Conservation (phyloP, 2,329 filamentous ascomycete genomes). For the Hymenoscyphus linearis region DNA sequence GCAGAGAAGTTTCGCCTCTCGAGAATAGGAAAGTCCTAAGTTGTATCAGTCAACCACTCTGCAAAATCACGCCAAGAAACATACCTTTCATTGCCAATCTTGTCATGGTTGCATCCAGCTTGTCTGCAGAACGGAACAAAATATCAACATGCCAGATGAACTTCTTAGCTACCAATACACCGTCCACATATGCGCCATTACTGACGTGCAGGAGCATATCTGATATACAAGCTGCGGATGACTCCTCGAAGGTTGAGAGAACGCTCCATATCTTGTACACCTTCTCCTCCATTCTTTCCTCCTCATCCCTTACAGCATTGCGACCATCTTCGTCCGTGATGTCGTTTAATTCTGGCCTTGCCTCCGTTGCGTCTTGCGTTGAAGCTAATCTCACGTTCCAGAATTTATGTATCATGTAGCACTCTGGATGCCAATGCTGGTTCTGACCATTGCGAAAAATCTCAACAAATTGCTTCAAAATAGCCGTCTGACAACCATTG, state of each 20-base stretch:
- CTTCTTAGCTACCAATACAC: constrained; percentile 87
- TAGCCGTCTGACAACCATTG: constrained; percentile 94
- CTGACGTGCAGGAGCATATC: constrained; percentile 98
- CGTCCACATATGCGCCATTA: constrained; percentile 93
- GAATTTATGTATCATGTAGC: constrained; percentile 99
- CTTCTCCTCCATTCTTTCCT: constrained; percentile 95
- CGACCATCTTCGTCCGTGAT: constrained; percentile 64
- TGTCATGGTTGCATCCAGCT: constrained; percentile 69
- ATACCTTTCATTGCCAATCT: constrained; percentile 69
- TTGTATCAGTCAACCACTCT: constrained; percentile 9
- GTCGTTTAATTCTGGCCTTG: constrained; percentile 35
- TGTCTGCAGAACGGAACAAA: constrained; percentile 82
- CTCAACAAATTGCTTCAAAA: constrained; percentile 97
- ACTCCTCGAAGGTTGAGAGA: constrained; percentile 93
- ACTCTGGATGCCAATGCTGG: constrained; percentile 98
- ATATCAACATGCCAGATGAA: constrained; percentile 97
- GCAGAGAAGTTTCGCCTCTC: constrained; percentile 97
- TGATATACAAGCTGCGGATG: constrained; percentile 94
- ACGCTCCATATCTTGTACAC: constrained; percentile 98
- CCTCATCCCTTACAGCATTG: constrained; percentile 71
- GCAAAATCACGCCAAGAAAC: constrained; percentile 21
- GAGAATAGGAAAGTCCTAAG: constrained; percentile 77
- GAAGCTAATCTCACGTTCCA: constrained; percentile 83
- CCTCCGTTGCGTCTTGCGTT: constrained; percentile 42
- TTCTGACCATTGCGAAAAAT: constrained; percentile 97